A percentile compares a stretch with the other conserved stretches of the same genome.
Evolutionary conservation across 1,284 basidiomycete genomes (phyloP).

Genomic region (Puccinia coronata): DNA sequence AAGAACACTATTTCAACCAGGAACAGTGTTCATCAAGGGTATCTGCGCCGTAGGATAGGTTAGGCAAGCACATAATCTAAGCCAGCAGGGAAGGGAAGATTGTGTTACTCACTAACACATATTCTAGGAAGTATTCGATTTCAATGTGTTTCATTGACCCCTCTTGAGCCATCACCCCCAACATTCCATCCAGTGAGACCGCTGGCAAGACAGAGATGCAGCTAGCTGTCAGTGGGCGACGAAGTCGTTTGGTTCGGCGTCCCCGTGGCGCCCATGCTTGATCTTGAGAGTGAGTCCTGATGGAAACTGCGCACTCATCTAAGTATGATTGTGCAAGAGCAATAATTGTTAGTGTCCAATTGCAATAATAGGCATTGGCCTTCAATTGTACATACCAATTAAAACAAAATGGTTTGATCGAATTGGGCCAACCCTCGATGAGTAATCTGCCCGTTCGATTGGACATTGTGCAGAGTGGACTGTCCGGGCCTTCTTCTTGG

Average conservation of each 20-base stretch:
- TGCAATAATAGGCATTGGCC: too few relatives aligned
- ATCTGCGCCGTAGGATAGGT: too few relatives aligned
- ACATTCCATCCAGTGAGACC: not conserved
- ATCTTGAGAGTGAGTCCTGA: not conserved
- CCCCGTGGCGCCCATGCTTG: not conserved
- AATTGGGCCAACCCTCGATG: not conserved
- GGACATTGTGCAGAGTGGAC: not conserved
- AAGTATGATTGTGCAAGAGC: too few relatives aligned
- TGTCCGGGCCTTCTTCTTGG: not conserved
- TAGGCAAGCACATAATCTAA: too few relatives aligned
- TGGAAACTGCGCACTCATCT: not conserved
- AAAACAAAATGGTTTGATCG: not conserved
- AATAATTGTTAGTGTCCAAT: too few relatives aligned
- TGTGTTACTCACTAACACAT: not conserved
- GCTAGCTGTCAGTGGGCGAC: not conserved
- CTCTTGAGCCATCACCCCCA: not conserved
- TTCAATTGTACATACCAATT: not conserved
- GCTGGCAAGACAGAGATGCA: not conserved
- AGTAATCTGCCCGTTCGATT: not conserved
- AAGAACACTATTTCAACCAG: too few relatives aligned
- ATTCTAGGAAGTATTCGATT: not conserved
- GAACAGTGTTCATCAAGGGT: too few relatives aligned
- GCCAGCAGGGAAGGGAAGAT: too few relatives aligned
- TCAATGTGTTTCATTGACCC: not conserved
- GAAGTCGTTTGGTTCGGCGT: not conserved